Percentiles rank a stretch among this genome's conserved stretches.
These are phyloP conservation scores for Amanita pallidorosea DNA, from an alignment of 768 basidiomycete genomes.

Conservation along the genomic window DNA sequence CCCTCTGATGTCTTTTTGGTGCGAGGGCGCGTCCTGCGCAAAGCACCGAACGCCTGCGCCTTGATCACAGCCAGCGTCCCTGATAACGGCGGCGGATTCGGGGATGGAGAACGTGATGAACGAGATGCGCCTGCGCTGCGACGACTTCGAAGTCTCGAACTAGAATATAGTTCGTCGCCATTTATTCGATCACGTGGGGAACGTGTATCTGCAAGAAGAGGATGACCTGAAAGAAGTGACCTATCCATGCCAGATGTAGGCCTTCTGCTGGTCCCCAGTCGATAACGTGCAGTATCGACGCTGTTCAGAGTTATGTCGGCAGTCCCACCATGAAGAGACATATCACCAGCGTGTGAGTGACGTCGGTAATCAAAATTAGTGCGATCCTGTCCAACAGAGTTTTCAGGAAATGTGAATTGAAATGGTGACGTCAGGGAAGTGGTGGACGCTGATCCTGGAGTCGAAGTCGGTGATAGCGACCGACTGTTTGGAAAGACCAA, in stretches of 20 bases:
- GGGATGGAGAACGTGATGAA: constrained; percentile 40
- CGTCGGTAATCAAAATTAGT: constrained; percentile 60
- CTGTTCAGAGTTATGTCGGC: constrained; percentile 54
- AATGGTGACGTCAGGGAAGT: constrained; percentile 58
- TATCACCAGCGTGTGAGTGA: constrained; percentile 42
- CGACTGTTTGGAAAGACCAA: constrained; percentile 59
- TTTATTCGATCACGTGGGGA: constrained; percentile 43
- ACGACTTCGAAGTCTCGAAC: constrained; percentile 35
- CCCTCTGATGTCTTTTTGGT: constrained; percentile 64
- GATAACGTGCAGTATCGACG: constrained; percentile 50
- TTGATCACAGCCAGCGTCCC: constrained; percentile 86
- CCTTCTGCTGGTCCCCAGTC: constrained; percentile 34
- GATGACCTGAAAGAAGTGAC: constrained; percentile 23
- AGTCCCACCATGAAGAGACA: constrained; percentile 64
- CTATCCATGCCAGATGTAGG: constrained; percentile 39
- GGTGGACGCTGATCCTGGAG: constrained; percentile 52
- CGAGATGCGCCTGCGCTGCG: constrained; percentile 33
- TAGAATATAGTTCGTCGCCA: constrained; percentile 39
- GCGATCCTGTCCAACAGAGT: constrained; percentile 40
- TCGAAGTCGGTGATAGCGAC: constrained; percentile 59
- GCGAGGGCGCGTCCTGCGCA: constrained; percentile 68
- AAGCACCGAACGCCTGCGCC: constrained; percentile 79
- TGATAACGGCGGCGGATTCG: constrained; percentile 40
- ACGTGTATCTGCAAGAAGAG: constrained; percentile 39
- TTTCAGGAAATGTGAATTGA: constrained; percentile 54